Evolutionary conservation across 257 asterid species (phyloP).

Genomic region (Capsicum baccatum): DNA sequence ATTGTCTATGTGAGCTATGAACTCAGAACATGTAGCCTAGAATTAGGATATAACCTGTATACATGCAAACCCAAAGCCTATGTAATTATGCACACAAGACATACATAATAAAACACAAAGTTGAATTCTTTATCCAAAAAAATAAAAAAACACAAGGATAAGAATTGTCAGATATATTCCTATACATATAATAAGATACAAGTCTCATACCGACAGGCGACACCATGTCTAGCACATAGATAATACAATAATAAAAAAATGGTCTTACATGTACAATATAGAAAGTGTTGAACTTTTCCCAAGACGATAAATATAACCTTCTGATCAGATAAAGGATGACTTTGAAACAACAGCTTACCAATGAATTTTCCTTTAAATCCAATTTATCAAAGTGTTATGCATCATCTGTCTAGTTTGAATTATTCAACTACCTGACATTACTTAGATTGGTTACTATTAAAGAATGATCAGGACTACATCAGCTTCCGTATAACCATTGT

Average conservation of each 20-base stretch:
- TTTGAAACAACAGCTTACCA: background rate
- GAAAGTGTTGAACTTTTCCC: background rate
- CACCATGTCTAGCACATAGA: background rate
- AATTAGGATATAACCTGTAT: background rate
- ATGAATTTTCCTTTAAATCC: background rate
- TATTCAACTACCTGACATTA: background rate
- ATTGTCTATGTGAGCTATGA: background rate
- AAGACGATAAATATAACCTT: background rate
- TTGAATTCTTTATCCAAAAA: background rate
- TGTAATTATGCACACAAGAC: background rate
- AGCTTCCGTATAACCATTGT: background rate
- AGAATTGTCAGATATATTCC: background rate
- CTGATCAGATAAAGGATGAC: background rate
- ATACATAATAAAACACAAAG: background rate
- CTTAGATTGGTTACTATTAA: background rate
- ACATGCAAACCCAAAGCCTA: background rate
- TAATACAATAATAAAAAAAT: background rate
- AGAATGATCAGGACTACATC: background rate
- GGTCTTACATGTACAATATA: background rate
- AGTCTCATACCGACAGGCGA: background rate
- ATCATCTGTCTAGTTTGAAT: background rate
- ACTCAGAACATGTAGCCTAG: background rate
- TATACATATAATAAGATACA: background rate
- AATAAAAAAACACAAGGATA: background rate
- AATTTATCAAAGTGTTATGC: background rate